Conservation (phyloP, 176 grass and related monocot genomes). For the Puccinellia tenuiflora region DNA sequence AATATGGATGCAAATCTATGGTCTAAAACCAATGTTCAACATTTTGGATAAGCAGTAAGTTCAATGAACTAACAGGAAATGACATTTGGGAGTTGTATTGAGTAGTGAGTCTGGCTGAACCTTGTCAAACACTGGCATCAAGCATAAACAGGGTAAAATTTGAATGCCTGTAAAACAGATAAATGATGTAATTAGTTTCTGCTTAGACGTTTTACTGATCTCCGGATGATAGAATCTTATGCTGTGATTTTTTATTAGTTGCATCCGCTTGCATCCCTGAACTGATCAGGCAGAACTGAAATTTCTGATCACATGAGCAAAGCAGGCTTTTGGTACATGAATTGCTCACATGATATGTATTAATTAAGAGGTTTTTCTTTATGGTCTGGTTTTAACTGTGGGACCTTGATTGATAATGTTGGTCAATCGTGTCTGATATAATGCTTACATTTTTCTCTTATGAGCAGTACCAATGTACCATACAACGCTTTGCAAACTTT, state of each 20-base stretch:
- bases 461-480: neutral
- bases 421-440: neutral
- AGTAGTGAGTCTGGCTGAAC: neutral
- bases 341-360: neutral
- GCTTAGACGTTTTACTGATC: neutral
- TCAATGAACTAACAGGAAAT: neutral
- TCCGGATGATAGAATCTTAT: neutral
- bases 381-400: neutral
- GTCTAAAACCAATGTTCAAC: neutral
- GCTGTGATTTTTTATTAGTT: neutral
- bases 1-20: neutral
- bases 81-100: slow-evolving; percentile 11
- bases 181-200: neutral
- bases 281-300: neutral
- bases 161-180: neutral
- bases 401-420: neutral
- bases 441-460: neutral
- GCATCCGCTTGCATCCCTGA: neutral
- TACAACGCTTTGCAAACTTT: neutral
- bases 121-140: neutral
- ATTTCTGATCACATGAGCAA: neutral
- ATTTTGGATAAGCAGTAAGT: neutral
- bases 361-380: neutral
- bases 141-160: neutral
- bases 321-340: neutral